These are phyloP conservation scores for Cyclocybe cylindracea DNA, from an alignment of 768 basidiomycete genomes.

Conservation along the genomic window DNA sequence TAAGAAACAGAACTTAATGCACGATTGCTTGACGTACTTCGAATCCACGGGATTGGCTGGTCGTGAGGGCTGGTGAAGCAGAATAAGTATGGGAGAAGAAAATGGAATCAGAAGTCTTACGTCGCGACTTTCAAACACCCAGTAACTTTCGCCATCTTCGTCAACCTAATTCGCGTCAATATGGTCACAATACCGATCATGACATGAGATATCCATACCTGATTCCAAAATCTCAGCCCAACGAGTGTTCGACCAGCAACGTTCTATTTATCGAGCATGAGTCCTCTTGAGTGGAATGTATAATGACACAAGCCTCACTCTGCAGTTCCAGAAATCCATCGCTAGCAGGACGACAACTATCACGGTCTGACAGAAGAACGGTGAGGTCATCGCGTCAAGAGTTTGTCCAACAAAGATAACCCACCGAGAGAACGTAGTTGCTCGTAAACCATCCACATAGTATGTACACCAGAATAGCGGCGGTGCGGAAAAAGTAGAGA, in stretches of 20 bases:
- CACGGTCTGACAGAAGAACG: conserved; percentile 59
- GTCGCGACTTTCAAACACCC: conserved; percentile 98
- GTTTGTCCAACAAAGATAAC: conserved; percentile 25
- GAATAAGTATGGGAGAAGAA: conserved; percentile 1
- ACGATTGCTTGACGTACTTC: conserved; percentile 50
- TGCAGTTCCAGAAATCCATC: conserved; percentile 98
- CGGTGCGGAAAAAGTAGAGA: conserved; percentile 84
- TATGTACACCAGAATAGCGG: conserved; percentile 90
- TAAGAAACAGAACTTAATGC: neutral
- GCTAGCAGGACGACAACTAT: conserved; percentile 90
- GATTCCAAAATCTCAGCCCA: conserved; percentile 97
- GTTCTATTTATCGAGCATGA: conserved; percentile 51
- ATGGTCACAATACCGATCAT: neutral
- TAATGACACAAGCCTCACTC: conserved; percentile 48
- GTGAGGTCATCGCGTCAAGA: neutral
- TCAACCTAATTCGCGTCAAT: conserved; percentile 63
- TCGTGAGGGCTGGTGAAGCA: conserved; percentile 67
- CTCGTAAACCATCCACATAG: conserved; percentile 89
- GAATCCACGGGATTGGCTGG: conserved; percentile 89
- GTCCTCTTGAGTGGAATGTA: neutral
- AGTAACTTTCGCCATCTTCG: conserved; percentile 92
- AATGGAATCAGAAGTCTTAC: conserved; percentile 45
- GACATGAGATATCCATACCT: conserved; percentile 42
- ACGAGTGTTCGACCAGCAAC: conserved; percentile 93
- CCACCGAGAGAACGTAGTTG: conserved; percentile 91